Conservation (phyloP, 1,284 basidiomycete genomes). For the Xerocomus nothofagi region DNA sequence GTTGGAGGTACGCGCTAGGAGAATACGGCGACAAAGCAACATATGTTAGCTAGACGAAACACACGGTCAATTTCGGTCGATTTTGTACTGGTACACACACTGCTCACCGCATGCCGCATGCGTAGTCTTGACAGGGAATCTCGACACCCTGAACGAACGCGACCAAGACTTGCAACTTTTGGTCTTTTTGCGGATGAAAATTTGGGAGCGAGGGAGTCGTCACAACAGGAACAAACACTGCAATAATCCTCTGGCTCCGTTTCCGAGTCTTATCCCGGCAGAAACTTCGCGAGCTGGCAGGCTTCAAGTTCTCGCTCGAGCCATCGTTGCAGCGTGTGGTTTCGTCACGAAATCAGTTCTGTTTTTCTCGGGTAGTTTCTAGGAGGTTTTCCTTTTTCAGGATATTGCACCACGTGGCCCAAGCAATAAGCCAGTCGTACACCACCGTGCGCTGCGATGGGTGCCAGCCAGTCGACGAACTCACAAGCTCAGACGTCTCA, state of each 20-base stretch:
- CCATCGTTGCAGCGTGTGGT: no score
- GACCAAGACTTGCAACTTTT: constrained; percentile 17
- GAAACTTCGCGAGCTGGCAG: no score
- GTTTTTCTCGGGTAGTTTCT: no score
- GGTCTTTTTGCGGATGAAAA: constrained; percentile 24
- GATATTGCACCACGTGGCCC: not conserved
- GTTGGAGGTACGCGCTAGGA: constrained; percentile 39
- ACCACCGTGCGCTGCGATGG: constrained; percentile 46
- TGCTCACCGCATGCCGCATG: constrained; percentile 53
- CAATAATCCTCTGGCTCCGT: no score
- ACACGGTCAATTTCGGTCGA: not conserved
- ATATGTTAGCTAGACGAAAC: constrained; percentile 51
- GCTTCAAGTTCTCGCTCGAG: no score
- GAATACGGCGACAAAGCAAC: constrained; percentile 54
- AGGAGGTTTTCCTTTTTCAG: constrained; percentile 20
- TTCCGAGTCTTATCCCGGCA: no score
- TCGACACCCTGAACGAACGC: constrained; percentile 30
- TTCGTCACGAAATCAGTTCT: no score
- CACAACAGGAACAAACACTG: no score
- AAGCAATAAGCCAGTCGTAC: no score
- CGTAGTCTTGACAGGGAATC: constrained; percentile 27
- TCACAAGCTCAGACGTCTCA: constrained; percentile 53
- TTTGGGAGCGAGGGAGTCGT: no score
- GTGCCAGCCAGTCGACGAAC: constrained; percentile 68
- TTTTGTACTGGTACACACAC: not conserved